Percentiles rank a stretch among this genome's conserved stretches.
These are phyloP conservation scores for Russula compacta DNA, from an alignment of 768 basidiomycete species.

Conservation along the genomic window DNA sequence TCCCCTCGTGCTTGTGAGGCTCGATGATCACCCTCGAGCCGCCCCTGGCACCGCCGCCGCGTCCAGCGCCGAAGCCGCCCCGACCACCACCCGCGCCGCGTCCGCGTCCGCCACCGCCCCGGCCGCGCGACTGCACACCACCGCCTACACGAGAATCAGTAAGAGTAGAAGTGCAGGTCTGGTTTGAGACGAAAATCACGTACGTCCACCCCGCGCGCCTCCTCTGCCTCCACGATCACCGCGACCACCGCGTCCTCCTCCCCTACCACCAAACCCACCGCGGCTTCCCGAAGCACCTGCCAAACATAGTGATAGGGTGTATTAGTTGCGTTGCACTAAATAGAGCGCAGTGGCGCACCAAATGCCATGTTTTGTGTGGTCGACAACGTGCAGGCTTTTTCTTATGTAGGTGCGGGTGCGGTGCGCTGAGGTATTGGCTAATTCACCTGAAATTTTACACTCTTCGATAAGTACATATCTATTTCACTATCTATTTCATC, in stretches of 20 bases:
- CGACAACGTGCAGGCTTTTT: not conserved
- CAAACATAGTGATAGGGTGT: not conserved
- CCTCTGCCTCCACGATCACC: constrained; percentile 32
- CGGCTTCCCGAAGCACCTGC: constrained; percentile 63
- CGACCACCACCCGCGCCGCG: constrained; percentile 41
- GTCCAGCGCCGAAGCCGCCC: constrained; percentile 50
- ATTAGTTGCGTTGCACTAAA: not conserved
- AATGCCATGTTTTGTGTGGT: constrained; percentile 26
- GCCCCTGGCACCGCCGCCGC: constrained; percentile 75
- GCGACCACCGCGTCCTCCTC: constrained; percentile 27
- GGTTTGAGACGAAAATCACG: not conserved
- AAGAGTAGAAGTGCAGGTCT: not conserved
- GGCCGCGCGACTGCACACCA: constrained; percentile 27
- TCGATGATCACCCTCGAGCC: constrained; percentile 88
- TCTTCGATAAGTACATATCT: not conserved
- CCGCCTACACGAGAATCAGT: constrained; percentile 11
- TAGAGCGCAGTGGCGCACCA: constrained; percentile 19
- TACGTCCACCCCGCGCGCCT: constrained; percentile 21
- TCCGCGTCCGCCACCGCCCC: constrained; percentile 22
- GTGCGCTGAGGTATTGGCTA: not conserved
- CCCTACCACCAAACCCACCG: constrained; percentile 38
- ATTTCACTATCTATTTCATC: not conserved
- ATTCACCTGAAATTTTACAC: not conserved
- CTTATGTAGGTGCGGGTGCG: not conserved
- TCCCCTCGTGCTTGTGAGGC: constrained; percentile 88